A percentile compares a stretch with the other conserved stretches of the same genome.
Conservation (phyloP, 768 basidiomycete genomes). For the Cyclocybe cylindracea region DNA sequence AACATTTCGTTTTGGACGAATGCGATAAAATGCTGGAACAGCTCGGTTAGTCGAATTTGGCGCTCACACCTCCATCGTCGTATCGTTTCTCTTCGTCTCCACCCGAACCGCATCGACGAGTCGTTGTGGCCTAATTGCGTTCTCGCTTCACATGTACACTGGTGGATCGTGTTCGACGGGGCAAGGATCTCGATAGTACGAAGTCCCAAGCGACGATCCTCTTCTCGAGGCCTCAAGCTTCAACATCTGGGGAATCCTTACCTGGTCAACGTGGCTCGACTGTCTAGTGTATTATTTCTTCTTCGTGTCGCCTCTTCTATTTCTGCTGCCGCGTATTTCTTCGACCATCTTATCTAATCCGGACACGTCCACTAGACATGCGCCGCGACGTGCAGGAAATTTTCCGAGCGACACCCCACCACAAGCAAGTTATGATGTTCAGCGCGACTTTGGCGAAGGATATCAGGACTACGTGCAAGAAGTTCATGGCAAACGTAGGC, state of each 20-base stretch:
- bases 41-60: slow-evolving; percentile 98
- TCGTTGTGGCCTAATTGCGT: slow-evolving; percentile 5
- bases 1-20: slow-evolving; percentile 99
- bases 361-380: slow-evolving; percentile 92
- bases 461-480: slow-evolving; percentile 96
- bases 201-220: slow-evolving; percentile 12
- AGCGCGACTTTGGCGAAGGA: slow-evolving; percentile 98
- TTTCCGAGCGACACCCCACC: slow-evolving; percentile 97
- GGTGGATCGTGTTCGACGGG: slow-evolving; percentile 18
- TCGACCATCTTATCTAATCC: slow-evolving; percentile 64
- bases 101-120: slow-evolving; percentile 31
- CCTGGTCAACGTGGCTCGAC: slow-evolving; percentile 19
- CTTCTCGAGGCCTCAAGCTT: slow-evolving; percentile 16
- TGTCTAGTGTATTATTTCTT: slow-evolving; percentile 26
- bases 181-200: slow-evolving; percentile 12
- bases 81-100: slow-evolving; percentile 49
- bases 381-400: slow-evolving; percentile 99
- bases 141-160: slow-evolving; percentile 9
- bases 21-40: slow-evolving; percentile 99
- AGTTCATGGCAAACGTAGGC: slow-evolving; percentile 98
- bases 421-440: slow-evolving; percentile 99
- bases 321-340: slow-evolving; percentile 45
- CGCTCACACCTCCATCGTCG: slow-evolving; percentile 50
- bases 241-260: slow-evolving; percentile 15
- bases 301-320: slow-evolving; percentile 41